Conservation (phyloP, 169 alveolate genomes). For the Plasmodium berghei region DNA sequence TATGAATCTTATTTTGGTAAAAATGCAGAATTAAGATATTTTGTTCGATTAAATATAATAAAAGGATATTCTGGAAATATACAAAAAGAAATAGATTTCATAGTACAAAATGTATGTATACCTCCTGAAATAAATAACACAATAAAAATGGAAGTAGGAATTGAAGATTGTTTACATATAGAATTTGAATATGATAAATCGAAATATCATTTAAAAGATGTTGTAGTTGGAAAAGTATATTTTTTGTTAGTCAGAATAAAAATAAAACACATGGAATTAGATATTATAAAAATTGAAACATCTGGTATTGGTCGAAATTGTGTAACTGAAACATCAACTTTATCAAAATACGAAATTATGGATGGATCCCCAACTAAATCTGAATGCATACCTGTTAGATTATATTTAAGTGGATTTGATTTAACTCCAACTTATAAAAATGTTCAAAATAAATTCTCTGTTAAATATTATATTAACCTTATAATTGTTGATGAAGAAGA, state of each 20-base stretch:
- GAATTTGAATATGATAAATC: conserved; percentile 96
- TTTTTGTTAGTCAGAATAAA: conserved; percentile 97
- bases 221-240: conserved; percentile 96
- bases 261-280: conserved; percentile 97
- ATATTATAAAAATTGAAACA: conserved; percentile 84
- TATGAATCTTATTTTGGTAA: conserved; percentile 98
- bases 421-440: conserved; percentile 98
- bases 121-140: conserved; percentile 93
- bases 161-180: conserved; percentile 98
- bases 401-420: conserved; percentile 97
- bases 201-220: conserved; percentile 97
- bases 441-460: conserved; percentile 95
- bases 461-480: conserved; percentile 96
- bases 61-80: conserved; percentile 92
- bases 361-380: conserved; percentile 98
- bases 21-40: conserved; percentile 92
- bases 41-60: conserved; percentile 93
- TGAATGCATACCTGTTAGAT: conserved; percentile 97
- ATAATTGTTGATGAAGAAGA: conserved; percentile 99
- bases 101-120: conserved; percentile 92
- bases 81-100: conserved; percentile 95
- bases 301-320: conserved; percentile 78
- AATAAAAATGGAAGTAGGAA: conserved; percentile 98
- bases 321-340: conserved; percentile 95
- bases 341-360: conserved; percentile 99